A percentile compares a stretch with the other conserved stretches of the same genome.
Conservation (phyloP, 2,329 filamentous ascomycete species). For the Stachybotrys chlorohalonatus region DNA sequence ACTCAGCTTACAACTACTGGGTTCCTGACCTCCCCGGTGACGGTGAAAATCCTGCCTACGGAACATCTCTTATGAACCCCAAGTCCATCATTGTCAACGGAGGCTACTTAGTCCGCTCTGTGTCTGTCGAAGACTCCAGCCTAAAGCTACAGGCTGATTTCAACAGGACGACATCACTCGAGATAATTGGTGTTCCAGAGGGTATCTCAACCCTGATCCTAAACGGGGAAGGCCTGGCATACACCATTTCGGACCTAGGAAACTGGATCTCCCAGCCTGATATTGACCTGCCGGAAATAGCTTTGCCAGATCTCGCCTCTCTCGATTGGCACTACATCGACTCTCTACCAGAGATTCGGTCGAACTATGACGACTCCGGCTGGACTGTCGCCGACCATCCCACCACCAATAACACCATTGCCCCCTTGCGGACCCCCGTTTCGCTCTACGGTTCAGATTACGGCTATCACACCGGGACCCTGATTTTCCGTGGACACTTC, state of each 20-base stretch:
- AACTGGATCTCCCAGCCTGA: conserved; percentile 40
- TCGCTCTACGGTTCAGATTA: conserved; percentile 65
- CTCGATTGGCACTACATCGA: conserved; percentile 63
- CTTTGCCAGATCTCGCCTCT: conserved; percentile 18
- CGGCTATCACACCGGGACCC: conserved; percentile 59
- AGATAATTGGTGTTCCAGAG: conserved; percentile 55
- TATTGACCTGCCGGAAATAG: conserved; percentile 30
- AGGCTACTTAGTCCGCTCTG: conserved; percentile 55
- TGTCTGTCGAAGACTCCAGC: conserved; percentile 42
- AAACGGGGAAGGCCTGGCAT: conserved; percentile 27
- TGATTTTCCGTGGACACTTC: conserved; percentile 65
- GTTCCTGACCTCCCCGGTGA: conserved; percentile 38
- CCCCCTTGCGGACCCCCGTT: conserved; percentile 50
- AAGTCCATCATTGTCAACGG: conserved; percentile 50
- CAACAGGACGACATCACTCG: conserved; percentile 58
- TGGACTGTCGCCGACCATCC: conserved; percentile 55
- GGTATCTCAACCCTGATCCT: conserved; percentile 33
- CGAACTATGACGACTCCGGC: conserved; percentile 56
- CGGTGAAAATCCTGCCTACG: conserved; percentile 13
- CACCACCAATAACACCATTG: conserved; percentile 50
- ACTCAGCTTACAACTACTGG: conserved; percentile 63
- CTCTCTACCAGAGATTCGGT: conserved; percentile 58
- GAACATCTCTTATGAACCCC: conserved; percentile 24
- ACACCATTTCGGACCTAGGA: conserved; percentile 28
- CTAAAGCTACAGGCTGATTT: conserved; percentile 62